Conservation (phyloP, 2,329 filamentous ascomycete species). For the Triangularia setosa region DNA sequence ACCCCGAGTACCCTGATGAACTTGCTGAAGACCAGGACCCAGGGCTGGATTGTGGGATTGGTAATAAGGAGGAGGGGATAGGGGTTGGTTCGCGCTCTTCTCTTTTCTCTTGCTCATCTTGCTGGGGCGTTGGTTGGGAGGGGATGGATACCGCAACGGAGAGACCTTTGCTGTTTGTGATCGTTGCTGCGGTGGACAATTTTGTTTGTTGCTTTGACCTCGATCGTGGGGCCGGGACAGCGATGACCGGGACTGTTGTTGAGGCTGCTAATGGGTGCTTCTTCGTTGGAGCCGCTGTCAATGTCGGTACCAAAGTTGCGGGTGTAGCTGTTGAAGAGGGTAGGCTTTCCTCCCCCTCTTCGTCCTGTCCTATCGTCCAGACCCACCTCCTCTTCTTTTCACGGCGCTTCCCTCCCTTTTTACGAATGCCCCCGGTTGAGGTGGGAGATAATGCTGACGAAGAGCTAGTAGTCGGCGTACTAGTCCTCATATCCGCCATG, state of each 20-base stretch:
- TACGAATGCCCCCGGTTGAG: slow-evolving; percentile 44
- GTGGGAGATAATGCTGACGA: slow-evolving; percentile 36
- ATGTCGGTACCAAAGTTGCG: background rate
- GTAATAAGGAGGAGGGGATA: slow-evolving; percentile 5
- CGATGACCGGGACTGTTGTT: slow-evolving; percentile 23
- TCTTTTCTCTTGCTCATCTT: background rate
- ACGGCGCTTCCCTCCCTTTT: slow-evolving; percentile 51
- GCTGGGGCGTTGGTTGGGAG: background rate
- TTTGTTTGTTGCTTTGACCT: slow-evolving; percentile 15
- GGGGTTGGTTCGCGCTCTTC: background rate
- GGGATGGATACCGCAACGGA: slow-evolving; percentile 4
- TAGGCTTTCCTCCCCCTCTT: slow-evolving; percentile 40
- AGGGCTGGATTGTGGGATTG: slow-evolving; percentile 11
- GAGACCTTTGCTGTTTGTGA: slow-evolving; percentile 6
- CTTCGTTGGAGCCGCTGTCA: background rate
- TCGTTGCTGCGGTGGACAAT: slow-evolving; percentile 6
- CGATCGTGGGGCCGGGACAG: slow-evolving; percentile 21
- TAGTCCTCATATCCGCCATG: slow-evolving; percentile 47
- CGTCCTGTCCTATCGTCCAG: slow-evolving; percentile 60
- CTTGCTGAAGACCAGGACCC: background rate
- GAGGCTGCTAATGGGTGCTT: background rate
- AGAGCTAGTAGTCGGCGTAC: slow-evolving; percentile 37
- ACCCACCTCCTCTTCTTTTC: slow-evolving; percentile 64
- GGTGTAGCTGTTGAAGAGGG: slow-evolving; percentile 2
- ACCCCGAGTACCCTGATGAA: background rate